phyloP scores from a whole-genome alignment of 2,329 filamentous ascomycete species.

The Tolypocladium endophyticum region DNA sequence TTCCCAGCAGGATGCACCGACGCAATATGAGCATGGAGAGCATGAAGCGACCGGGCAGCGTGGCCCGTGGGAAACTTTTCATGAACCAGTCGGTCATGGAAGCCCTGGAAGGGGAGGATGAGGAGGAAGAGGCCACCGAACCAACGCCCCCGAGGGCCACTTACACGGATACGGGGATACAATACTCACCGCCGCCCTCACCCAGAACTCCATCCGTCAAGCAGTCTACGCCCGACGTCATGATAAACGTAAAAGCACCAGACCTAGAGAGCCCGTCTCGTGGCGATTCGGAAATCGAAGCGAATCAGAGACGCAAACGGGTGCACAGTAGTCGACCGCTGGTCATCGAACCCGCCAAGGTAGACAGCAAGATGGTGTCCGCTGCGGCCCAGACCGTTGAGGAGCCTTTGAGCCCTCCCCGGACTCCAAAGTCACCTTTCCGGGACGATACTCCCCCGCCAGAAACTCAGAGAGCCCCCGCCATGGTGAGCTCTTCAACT shows the following conservation, averaged over 20 bases:
- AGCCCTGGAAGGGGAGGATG: slow-evolving; percentile 43
- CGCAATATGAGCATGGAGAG: slow-evolving; percentile 51
- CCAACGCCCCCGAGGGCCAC: slow-evolving; percentile 26
- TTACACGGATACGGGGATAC: slow-evolving; percentile 68
- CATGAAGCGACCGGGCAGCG: slow-evolving; percentile 42
- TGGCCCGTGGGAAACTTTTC: slow-evolving; percentile 39
- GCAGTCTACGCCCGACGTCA: slow-evolving; percentile 29
- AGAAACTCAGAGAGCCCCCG: slow-evolving; percentile 13
- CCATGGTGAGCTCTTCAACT: slow-evolving; percentile 46
- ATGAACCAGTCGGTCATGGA: slow-evolving; percentile 46
- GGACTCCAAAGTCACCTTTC: slow-evolving; percentile 47
- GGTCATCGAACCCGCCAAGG: slow-evolving; percentile 32
- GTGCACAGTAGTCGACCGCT: slow-evolving; percentile 43
- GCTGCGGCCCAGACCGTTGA: slow-evolving; percentile 14
- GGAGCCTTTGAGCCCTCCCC: slow-evolving; percentile 47
- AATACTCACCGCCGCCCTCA: slow-evolving; percentile 75
- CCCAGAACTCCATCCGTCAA: slow-evolving; percentile 39
- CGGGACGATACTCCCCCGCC: slow-evolving; percentile 29
- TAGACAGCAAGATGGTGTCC: slow-evolving; percentile 48
- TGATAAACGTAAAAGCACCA: slow-evolving; percentile 23
- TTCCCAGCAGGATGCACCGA: slow-evolving; percentile 35
- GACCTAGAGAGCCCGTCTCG: slow-evolving; percentile 33
- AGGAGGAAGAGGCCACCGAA: slow-evolving; percentile 25
- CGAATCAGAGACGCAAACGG: slow-evolving; percentile 64
- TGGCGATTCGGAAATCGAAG: slow-evolving; percentile 52